Evolutionary conservation across 768 basidiomycete species (phyloP), one percentile per base, ranked within the genome.

Genomic region (Dacryopinax primogenitus): DNA sequence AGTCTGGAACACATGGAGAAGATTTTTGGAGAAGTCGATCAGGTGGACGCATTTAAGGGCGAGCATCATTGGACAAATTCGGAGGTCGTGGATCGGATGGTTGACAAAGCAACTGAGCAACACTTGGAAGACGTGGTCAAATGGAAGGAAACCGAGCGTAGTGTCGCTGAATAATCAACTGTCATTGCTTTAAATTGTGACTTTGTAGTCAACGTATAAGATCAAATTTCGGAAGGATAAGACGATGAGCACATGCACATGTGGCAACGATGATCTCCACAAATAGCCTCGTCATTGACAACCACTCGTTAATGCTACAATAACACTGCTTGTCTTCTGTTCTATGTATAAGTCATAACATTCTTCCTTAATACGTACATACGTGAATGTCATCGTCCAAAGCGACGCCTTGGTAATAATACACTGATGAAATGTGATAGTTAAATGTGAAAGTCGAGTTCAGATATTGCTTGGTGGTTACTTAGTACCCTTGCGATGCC

Each of bases 1-100:
- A 58, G 51, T 58, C 51, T 58, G 26, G 51, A 58, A 32, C 51
- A 58, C 51, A 58, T 58, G 51, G 51, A 58, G 26, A 58, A 58
- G 51, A 58, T 58, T 4, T 58, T 58, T 18, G 51, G 51, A 6
- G 51, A 58, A 21, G 51, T 58, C 13, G 51, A 58, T 32, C 51
- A 58, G 3, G 51, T 58, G 26, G 51, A 58, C 9, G 51, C 51
- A 3, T 58, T 15, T 30, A 58, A 21, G 26, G 51, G 51, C 26
- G 51, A 58, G 21, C 51, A 58, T 30, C 51, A 30, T 21, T 30
- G 26, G 26, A 21, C 26, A 9, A 58, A 58, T 21, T 30, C 13
- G 4, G 51, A 58, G 32, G 51, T 30, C 26, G 51, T 58, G 4
- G 13, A 58, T 30, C 15, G 11, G 9, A 58, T 58, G 4, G 4